phyloP scores from a whole-genome alignment of 2,329 filamentous ascomycete species.

The Ophiostoma himal-ulmi region DNA sequence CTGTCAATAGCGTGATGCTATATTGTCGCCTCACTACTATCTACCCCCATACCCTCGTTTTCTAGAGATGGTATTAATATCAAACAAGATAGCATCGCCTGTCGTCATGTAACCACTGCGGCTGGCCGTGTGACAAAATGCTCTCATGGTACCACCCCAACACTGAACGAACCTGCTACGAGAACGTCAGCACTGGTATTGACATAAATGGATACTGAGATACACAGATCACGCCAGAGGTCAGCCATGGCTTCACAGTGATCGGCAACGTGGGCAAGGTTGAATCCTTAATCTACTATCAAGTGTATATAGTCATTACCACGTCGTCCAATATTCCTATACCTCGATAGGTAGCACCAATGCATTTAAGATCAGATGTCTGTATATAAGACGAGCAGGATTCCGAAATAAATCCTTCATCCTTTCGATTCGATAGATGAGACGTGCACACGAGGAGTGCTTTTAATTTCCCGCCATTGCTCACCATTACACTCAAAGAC shows the following conservation, averaged over 20 bases:
- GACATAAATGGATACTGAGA: neutral
- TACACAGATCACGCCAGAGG: neutral
- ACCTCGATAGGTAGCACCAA: neutral
- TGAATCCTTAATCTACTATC: no score
- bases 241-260: neutral
- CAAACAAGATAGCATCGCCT: neutral
- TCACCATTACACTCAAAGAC: no score
- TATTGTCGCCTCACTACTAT: neutral
- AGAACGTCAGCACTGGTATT: neutral
- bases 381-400: neutral
- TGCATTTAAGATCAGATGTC: neutral
- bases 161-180: neutral
- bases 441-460: neutral
- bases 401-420: neutral
- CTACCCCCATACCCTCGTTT: neutral
- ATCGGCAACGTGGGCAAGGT: neutral
- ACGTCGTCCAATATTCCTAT: neutral
- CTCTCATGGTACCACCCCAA: neutral
- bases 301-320: neutral
- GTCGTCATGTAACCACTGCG: slow-evolving; percentile 3
- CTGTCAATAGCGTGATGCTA: neutral
- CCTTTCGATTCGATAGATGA: neutral
- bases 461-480: neutral
- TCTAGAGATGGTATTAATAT: neutral
- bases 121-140: neutral